Conservation (phyloP, 2,329 filamentous ascomycete genomes). For the Colletotrichum musae region DNA sequence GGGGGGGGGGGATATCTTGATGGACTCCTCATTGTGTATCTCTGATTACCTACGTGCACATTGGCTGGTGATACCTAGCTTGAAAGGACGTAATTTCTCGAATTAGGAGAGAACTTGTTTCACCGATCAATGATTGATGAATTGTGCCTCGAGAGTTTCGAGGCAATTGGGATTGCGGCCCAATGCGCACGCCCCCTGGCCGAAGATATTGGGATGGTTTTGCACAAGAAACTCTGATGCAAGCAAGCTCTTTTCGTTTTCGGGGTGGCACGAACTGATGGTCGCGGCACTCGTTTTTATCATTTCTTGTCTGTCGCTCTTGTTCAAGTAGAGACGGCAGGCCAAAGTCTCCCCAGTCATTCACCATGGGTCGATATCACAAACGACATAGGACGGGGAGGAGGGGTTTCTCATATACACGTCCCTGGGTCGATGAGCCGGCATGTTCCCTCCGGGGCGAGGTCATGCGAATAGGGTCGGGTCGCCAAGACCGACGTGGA, state of each 20-base stretch:
- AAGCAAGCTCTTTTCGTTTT: neutral
- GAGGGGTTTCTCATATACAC: neutral
- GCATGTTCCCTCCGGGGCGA: constrained; percentile 21
- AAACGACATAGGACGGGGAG: neutral
- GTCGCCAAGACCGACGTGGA: constrained; percentile 9
- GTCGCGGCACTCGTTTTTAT: constrained; percentile 10
- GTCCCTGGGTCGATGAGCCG: constrained; percentile 11
- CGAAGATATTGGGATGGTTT: constrained; percentile 6
- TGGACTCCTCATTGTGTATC: too few species aligned
- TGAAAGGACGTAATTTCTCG: too few species aligned
- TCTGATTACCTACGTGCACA: too few species aligned
- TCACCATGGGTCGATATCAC: neutral
- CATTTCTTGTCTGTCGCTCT: neutral
- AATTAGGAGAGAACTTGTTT: too few species aligned
- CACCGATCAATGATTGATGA: too few species aligned
- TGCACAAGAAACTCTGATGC: neutral
- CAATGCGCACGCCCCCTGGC: neutral
- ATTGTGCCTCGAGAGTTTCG: too few species aligned
- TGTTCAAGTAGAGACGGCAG: neutral
- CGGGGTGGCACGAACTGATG: constrained; percentile 32
- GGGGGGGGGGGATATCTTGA: too few species aligned
- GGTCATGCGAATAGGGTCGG: neutral
- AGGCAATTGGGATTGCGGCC: too few species aligned
- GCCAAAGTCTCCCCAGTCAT: too few species aligned
- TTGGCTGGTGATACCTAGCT: too few species aligned